Evolutionary conservation across 139 green algal genomes (phyloP), one percentile per base, ranked within the genome.

Genomic region (Chlorella sp.): DNA sequence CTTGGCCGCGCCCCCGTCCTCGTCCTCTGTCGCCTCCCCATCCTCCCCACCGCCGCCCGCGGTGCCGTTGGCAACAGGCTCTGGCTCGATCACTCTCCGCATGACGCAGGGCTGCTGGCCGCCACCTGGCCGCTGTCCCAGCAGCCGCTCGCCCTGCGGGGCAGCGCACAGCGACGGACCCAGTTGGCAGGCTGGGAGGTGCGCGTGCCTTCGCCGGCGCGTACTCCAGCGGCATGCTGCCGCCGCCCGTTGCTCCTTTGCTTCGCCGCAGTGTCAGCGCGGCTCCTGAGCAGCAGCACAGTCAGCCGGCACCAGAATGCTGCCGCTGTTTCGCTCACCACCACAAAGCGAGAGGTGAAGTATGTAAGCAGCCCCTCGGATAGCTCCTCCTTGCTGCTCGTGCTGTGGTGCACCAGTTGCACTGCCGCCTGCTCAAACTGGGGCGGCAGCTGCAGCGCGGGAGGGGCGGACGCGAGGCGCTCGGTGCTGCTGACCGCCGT

Each of bases 361-460:
- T 77, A 50, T 3, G 42, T 42, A 31, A 79, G 31, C 25, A 88
- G 50, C 27, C 36, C 25, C 42, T 51, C 40, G 5, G 80, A 40
- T 8, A 93, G 75, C 56, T 87, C 77, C 23, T 90, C 85, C 7
- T 79, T 40, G 2, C 67, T 72, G 12, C 78, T 40, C 8, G 73
- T 79, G 48, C 66, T 79, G 40, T 92, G 88, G 43, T 93, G 86
- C 21, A 92, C 83, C n/a, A 84, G 42, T 2, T 66, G 58, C 7
- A 78, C 42, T 4, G 85, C 73, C 3, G 71, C 50, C 1, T 70
- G 70, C 67, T 92, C 86, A 25, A 82, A 77, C 38, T 82, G 71
- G 35, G 69, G 65, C 15, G 88, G 88, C 64, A 91, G 89, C 83
- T 92, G 87, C 70, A 40, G 7, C 17, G 53, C 40, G 50, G 29